Percentiles rank a stretch among this genome's conserved stretches.
These are phyloP conservation scores for Tylopilus vinaceipallidus DNA, from an alignment of 768 basidiomycete species.

Conservation along the genomic window DNA sequence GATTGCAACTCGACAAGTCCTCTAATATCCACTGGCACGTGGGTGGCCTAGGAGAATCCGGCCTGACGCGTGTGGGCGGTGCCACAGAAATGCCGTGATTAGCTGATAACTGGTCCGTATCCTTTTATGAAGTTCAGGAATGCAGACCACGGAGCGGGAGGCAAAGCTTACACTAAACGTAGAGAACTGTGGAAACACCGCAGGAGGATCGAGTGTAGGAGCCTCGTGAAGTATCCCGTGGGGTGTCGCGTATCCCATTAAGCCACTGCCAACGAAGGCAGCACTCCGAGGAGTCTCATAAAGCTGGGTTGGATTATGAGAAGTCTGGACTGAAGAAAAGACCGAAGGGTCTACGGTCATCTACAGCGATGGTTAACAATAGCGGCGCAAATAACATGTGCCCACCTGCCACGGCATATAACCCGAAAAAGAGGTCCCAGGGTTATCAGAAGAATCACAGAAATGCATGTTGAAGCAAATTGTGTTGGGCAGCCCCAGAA, in stretches of 20 bases:
- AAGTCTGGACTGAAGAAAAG: neutral
- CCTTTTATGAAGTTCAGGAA: neutral
- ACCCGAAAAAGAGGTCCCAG: neutral
- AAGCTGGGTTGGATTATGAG: neutral
- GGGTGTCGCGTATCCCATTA: neutral
- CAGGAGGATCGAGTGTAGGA: neutral
- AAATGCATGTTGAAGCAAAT: constrained; percentile 6
- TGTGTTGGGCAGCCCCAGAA: too few species aligned
- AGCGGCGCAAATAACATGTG: neutral
- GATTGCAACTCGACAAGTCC: neutral
- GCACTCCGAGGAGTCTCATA: too few species aligned
- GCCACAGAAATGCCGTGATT: neutral
- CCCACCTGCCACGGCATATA: constrained; percentile 9
- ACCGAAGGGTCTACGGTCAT: constrained; percentile 2
- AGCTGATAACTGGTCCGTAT: neutral
- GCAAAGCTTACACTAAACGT: constrained; percentile 6
- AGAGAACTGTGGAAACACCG: neutral
- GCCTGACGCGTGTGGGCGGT: neutral
- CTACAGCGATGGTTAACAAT: neutral
- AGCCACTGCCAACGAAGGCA: neutral
- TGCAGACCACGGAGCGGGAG: neutral
- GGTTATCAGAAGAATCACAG: neutral
- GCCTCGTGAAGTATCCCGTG: neutral
- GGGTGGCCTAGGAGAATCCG: neutral
- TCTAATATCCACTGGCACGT: constrained; percentile 1